Percentiles rank a stretch among this genome's conserved stretches.
These are phyloP conservation scores for Trametes sp. DNA, from an alignment of 1,284 basidiomycete genomes.

Conservation along the genomic window DNA sequence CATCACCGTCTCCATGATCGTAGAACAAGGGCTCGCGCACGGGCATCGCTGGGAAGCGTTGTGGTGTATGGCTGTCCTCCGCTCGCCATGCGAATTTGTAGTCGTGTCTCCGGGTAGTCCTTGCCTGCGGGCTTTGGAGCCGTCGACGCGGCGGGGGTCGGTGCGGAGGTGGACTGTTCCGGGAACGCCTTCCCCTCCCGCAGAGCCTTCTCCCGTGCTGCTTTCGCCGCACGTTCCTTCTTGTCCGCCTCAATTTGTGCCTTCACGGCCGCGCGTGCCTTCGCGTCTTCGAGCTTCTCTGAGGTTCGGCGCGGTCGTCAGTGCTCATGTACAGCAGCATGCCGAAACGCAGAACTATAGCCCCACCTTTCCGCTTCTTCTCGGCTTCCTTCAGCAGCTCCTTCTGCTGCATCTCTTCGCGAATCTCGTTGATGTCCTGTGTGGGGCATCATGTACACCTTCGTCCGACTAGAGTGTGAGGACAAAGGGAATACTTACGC, in stretches of 20 bases:
- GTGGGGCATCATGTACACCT: not conserved
- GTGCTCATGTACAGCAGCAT: not conserved
- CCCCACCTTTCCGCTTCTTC: slow-evolving; percentile 75
- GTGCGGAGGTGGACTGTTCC: slow-evolving; percentile 32
- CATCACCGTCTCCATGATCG: slow-evolving; percentile 4
- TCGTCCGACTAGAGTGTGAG: not conserved
- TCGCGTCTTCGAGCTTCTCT: slow-evolving; percentile 90
- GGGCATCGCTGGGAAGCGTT: slow-evolving; percentile 79
- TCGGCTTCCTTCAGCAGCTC: slow-evolving; percentile 84
- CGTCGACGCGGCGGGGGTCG: slow-evolving; percentile 48
- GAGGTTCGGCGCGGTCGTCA: slow-evolving; percentile 14
- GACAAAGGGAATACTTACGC: slow-evolving; percentile 52
- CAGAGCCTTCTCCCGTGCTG: slow-evolving; percentile 87
- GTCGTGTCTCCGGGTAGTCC: slow-evolving; percentile 83
- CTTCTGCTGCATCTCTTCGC: slow-evolving; percentile 82
- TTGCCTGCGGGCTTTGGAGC: slow-evolving; percentile 62
- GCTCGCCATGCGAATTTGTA: slow-evolving; percentile 84
- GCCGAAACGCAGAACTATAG: slow-evolving; percentile 9
- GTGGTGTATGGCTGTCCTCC: slow-evolving; percentile 85
- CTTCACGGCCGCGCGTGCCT: slow-evolving; percentile 84
- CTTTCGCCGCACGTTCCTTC: slow-evolving; percentile 85
- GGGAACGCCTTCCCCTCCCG: slow-evolving; percentile 70
- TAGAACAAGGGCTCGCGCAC: slow-evolving; percentile 54
- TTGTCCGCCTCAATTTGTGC: slow-evolving; percentile 96
- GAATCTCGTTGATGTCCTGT: slow-evolving; percentile 75